Evolutionary conservation across 2,329 filamentous ascomycete genomes (phyloP).

Genomic region (Teratosphaeriaceae sp.): DNA sequence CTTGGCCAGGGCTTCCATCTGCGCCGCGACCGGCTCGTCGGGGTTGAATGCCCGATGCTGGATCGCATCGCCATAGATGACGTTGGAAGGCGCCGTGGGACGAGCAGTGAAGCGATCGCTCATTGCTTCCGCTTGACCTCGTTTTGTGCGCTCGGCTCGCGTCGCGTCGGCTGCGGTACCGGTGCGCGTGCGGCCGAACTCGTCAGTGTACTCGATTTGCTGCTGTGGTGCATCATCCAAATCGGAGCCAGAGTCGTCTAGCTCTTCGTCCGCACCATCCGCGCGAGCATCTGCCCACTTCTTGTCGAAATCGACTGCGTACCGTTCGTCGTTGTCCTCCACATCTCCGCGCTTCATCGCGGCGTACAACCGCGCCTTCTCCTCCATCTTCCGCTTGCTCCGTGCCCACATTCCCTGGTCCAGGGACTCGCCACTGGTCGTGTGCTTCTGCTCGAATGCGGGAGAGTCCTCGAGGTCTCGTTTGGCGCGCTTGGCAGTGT

Average conservation of each 20-base stretch:
- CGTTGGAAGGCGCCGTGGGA: slow-evolving; percentile 56
- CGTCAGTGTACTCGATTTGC: slow-evolving; percentile 81
- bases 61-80: slow-evolving; percentile 82
- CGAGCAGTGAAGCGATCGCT: slow-evolving; percentile 63
- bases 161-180: slow-evolving; percentile 65
- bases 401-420: slow-evolving; percentile 55
- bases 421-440: slow-evolving; percentile 54
- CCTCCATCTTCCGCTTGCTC: slow-evolving; percentile 75
- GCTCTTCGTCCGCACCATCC: slow-evolving; percentile 35
- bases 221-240: slow-evolving; percentile 46
- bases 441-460: slow-evolving; percentile 56
- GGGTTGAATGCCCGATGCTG: slow-evolving; percentile 79
- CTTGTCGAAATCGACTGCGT: slow-evolving; percentile 83
- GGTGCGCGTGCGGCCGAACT: slow-evolving; percentile 76
- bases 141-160: slow-evolving; percentile 53
- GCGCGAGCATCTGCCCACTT: slow-evolving; percentile 75
- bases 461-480: slow-evolving; percentile 51
- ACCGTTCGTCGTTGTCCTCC: slow-evolving; percentile 57
- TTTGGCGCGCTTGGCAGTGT: slow-evolving; percentile 55
- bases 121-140: slow-evolving; percentile 49
- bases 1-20: slow-evolving; percentile 72
- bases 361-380: slow-evolving; percentile 82
- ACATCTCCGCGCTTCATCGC: slow-evolving; percentile 83
- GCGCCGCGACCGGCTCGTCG: slow-evolving; percentile 51
- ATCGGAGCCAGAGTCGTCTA: slow-evolving; percentile 25